Percentiles rank a stretch among this genome's conserved stretches.
Conservation (phyloP, 1,139 yeast genomes). For the Cylindricascospora bacillispora region DNA sequence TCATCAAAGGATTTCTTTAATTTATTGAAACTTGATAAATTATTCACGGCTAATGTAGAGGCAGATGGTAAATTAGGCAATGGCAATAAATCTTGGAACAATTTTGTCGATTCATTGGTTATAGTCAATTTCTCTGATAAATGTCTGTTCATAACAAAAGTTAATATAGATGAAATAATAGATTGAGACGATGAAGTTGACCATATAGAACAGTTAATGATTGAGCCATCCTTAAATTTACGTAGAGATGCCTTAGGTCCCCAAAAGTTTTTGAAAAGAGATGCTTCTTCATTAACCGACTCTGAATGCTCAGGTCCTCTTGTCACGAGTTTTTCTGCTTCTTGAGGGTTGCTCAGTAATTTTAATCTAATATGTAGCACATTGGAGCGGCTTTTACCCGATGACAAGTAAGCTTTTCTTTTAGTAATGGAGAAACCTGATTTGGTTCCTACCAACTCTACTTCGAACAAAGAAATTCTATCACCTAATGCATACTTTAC, state of each 20-base stretch:
- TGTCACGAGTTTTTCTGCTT: conserved; percentile 68
- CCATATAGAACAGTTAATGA: conserved; percentile 89
- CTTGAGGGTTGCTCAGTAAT: conserved; percentile 55
- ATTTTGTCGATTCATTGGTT: conserved; percentile 29
- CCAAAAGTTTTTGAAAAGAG: conserved; percentile 75
- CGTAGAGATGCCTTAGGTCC: conserved; percentile 76
- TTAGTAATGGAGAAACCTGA: conserved; percentile 34
- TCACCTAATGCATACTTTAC: conserved; percentile 56
- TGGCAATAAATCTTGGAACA: conserved; percentile 43
- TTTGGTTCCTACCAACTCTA: conserved; percentile 18
- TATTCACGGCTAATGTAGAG: conserved; percentile 39
- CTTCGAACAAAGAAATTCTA: conserved; percentile 37
- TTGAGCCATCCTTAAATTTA: conserved; percentile 81
- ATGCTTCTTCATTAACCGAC: conserved; percentile 43
- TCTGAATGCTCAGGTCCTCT: conserved; percentile 59
- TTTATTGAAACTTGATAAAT: conserved; percentile 41
- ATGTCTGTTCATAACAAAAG: conserved; percentile 52
- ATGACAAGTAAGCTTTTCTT: conserved; percentile 33
- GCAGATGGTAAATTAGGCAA: conserved; percentile 47
- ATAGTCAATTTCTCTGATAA: conserved; percentile 37
- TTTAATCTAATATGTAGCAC: conserved; percentile 39
- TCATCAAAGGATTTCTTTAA: conserved; percentile 56
- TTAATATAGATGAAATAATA: conserved; percentile 51
- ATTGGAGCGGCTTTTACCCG: conserved; percentile 14
- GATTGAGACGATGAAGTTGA: conserved; percentile 46